These are phyloP conservation scores for Termitomyces sp. DNA, from an alignment of 768 basidiomycete species.

Conservation along the genomic window DNA sequence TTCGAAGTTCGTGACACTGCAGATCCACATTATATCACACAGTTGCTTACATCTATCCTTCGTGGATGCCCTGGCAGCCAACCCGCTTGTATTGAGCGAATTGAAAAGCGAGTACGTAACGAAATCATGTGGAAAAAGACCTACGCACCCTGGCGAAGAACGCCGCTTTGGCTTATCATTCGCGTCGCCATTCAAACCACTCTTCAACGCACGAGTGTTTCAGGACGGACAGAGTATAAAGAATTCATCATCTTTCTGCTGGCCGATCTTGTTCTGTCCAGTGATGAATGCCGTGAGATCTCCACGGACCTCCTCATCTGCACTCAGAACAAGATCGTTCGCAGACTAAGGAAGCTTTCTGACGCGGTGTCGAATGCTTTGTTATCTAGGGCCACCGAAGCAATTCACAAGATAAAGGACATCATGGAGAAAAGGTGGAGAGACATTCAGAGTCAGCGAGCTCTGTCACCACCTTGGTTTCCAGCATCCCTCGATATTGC, in stretches of 20 bases:
- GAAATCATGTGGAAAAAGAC: conserved; percentile 37
- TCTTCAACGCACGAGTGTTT: conserved; percentile 9
- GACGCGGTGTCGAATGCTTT: conserved; percentile 16
- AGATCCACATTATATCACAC: conserved; percentile 43
- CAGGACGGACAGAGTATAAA: conserved; percentile 31
- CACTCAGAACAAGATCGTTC: conserved; percentile 30
- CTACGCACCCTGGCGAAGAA: conserved; percentile 41
- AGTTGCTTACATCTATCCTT: conserved; percentile 42
- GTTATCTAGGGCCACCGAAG: conserved; percentile 12
- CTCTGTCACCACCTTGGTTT: conserved; percentile 17
- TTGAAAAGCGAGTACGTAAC: conserved; percentile 39
- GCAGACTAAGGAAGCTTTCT: conserved; percentile 33
- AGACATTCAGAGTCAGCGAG: conserved; percentile 18
- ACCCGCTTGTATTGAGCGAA: conserved; percentile 19
- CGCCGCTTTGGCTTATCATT: conserved; percentile 43
- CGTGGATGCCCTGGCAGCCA: conserved; percentile 25
- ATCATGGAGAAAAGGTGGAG: conserved; percentile 30
- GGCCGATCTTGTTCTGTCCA: conserved; percentile 18
- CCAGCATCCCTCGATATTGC: conserved; percentile 19
- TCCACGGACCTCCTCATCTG: conserved; percentile 29
- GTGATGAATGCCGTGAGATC: conserved; percentile 14
- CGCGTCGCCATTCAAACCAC: conserved; percentile 40
- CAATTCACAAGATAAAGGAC: conserved; percentile 13
- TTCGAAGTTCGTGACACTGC: conserved; percentile 32
- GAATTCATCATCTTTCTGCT: conserved; percentile 39